Percentiles rank a stretch among this genome's conserved stretches.
Evolutionary conservation across 805 yeast species (phyloP).

Genomic region (Wickerhamomyces canadensis): DNA sequence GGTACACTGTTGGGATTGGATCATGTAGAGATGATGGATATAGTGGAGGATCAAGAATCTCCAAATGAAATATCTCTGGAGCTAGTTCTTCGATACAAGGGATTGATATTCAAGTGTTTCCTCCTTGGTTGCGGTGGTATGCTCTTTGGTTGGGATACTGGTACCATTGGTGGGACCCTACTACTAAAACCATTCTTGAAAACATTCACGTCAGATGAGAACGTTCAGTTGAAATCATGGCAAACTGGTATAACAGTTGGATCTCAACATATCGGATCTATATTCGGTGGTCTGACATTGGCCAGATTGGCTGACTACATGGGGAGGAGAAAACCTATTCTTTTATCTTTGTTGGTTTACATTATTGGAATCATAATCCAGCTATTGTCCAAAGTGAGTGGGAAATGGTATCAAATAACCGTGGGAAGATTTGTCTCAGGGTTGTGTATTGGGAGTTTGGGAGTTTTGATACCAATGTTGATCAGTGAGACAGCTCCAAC

Average conservation of each 20-base stretch:
- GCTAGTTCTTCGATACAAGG: neutral
- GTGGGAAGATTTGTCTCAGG: conserved; percentile 69
- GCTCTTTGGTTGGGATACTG: conserved; percentile 73
- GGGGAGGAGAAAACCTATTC: conserved; percentile 58
- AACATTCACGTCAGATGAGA: conserved; percentile 42
- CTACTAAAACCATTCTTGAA: conserved; percentile 49
- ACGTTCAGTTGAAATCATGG: conserved; percentile 30
- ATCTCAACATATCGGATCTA: conserved; percentile 64
- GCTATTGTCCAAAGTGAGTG: conserved; percentile 37
- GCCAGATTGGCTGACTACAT: conserved; percentile 52
- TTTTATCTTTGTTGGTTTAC: conserved; percentile 48
- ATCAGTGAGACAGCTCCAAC: conserved; percentile 65
- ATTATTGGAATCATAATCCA: conserved; percentile 56
- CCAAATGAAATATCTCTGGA: neutral
- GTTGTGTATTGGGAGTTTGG: conserved; percentile 64
- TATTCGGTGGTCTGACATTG: conserved; percentile 58
- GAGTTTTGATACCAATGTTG: conserved; percentile 70
- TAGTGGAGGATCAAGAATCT: neutral
- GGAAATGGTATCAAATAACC: conserved; percentile 57
- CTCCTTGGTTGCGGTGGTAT: conserved; percentile 66
- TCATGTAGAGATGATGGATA: no score
- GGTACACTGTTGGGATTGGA: no score
- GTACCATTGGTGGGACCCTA: conserved; percentile 68
- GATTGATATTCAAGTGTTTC: conserved; percentile 26
- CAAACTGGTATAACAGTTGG: conserved; percentile 47